Evolutionary conservation across 108 stramenopile genomes (phyloP), one percentile per base, ranked within the genome.

Genomic region (Discostella stelligeroides): DNA sequence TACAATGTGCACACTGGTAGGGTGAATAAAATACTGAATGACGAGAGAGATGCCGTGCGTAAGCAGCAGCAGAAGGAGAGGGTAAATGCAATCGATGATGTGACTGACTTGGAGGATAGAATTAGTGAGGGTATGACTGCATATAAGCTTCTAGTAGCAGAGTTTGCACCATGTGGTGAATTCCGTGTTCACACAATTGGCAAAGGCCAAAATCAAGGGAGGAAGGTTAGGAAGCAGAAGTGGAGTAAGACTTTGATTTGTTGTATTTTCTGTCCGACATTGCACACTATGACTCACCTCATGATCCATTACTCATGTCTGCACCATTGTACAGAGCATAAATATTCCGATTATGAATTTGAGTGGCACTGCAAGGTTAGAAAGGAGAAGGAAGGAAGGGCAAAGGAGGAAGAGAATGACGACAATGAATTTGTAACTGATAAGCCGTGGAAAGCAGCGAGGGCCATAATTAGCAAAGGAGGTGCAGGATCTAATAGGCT

Each of bases 301-400:
- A 4, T 28, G 24, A 54, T 54, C 23, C 12, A 24, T 43, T 27
- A 29, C 29, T 64, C 23, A 21, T 61, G 12, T n/a, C n/a, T n/a
- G n/a, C n/a, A n/a, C n/a, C n/a, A n/a, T n/a, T n/a, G n/a, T n/a
- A 64, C 47, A 64, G 63, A 64, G 45, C 63, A 64, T 30, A 64
- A 48, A 29, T 47, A 64, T 48, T 64, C 63, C 17, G 63, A 64
- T 29, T 64, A 64, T 23, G 9, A 12, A 29, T 64, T 39, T 39
- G 29, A 13, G 30, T 64, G 63, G 63, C 63, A 64, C 17, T 48
- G 47, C 29, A 49, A 64, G 46, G 27, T 30, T 47, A 47, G 63
- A n/a, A 64, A 49, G 46, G 18, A n/a, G 7, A 42, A 25, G 13
- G n/a, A n/a, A n/a, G n/a, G n/a, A n/a, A n/a, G n/a, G n/a, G n/a